Evolutionary conservation across 2,329 filamentous ascomycete genomes (phyloP).

Genomic region (Leptodontidium sp.): DNA sequence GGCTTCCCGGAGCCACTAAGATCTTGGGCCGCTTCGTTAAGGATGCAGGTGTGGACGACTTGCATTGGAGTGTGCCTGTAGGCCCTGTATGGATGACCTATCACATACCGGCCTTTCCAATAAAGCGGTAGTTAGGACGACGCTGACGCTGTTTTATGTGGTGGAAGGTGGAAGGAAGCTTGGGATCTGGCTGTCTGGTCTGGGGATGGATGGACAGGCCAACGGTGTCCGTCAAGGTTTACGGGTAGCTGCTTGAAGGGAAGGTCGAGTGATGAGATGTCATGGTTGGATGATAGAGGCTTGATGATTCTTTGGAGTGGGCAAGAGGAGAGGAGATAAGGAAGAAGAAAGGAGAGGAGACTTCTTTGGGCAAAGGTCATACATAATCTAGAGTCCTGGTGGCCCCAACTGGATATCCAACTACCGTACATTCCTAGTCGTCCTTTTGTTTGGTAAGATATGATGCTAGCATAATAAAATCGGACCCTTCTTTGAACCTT

Average conservation of each 20-base stretch:
- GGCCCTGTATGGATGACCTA: constrained; percentile 8
- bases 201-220: not conserved
- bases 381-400: too few species aligned
- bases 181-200: not conserved
- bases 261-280: constrained; percentile 13
- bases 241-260: constrained; percentile 14
- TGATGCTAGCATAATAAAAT: too few species aligned
- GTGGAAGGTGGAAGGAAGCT: not conserved
- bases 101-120: constrained; percentile 4
- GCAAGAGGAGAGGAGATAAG: too few species aligned
- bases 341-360: not conserved
- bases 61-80: constrained; percentile 8
- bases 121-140: constrained; percentile 16
- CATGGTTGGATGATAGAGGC: not conserved
- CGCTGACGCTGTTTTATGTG: constrained; percentile 10
- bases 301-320: not conserved
- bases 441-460: too few species aligned
- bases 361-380: too few species aligned
- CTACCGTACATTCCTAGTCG: too few species aligned
- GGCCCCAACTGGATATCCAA: too few species aligned
- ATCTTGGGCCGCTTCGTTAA: constrained; percentile 9
- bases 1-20: constrained; percentile 17
- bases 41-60: constrained; percentile 14
- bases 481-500: not conserved
- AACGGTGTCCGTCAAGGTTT: not conserved